These are phyloP conservation scores for Cladosporium halotolerans DNA, from an alignment of 2,329 filamentous ascomycete species.

Conservation along the genomic window DNA sequence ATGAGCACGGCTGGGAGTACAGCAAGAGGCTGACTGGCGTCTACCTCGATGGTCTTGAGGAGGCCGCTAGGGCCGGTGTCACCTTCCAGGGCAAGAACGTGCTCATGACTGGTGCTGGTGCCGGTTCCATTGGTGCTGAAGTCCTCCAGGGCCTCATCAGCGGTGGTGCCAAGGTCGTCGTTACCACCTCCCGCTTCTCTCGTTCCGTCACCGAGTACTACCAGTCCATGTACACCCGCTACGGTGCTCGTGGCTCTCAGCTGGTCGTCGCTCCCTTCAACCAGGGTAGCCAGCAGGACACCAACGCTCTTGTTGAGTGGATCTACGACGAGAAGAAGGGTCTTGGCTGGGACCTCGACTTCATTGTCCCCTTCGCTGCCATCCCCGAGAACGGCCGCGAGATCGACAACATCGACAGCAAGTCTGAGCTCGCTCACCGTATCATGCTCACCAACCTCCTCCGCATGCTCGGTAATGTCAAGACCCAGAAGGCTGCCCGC, in stretches of 20 bases:
- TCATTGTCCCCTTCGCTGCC: conserved; percentile 90
- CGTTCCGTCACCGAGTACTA: conserved; percentile 98
- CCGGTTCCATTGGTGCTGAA: conserved; percentile 94
- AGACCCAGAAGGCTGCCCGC: conserved; percentile 78
- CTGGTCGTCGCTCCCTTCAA: conserved; percentile 98
- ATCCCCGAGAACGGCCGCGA: conserved; percentile 97
- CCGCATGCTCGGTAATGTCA: conserved; percentile 83
- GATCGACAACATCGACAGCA: conserved; percentile 93
- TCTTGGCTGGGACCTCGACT: conserved; percentile 96
- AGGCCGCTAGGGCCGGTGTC: conserved; percentile 79
- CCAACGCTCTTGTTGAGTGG: conserved; percentile 88
- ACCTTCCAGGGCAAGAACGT: conserved; percentile 93
- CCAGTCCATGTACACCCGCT: conserved; percentile 95
- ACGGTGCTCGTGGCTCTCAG: conserved; percentile 87
- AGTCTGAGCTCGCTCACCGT: conserved; percentile 93
- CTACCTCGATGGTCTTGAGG: conserved; percentile 87
- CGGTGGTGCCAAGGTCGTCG: conserved; percentile 92
- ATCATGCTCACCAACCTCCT: conserved; percentile 98
- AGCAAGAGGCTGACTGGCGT: conserved; percentile 95
- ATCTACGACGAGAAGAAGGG: conserved; percentile 96
- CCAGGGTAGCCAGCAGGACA: conserved; percentile 96
- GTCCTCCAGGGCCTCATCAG: conserved; percentile 93
- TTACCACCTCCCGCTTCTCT: conserved; percentile 94
- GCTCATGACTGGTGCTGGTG: conserved; percentile 96
- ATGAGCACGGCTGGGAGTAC: conserved; percentile 94